These are phyloP conservation scores for Neurospora sp. DNA, from an alignment of 2,329 filamentous ascomycete species.

Conservation along the genomic window DNA sequence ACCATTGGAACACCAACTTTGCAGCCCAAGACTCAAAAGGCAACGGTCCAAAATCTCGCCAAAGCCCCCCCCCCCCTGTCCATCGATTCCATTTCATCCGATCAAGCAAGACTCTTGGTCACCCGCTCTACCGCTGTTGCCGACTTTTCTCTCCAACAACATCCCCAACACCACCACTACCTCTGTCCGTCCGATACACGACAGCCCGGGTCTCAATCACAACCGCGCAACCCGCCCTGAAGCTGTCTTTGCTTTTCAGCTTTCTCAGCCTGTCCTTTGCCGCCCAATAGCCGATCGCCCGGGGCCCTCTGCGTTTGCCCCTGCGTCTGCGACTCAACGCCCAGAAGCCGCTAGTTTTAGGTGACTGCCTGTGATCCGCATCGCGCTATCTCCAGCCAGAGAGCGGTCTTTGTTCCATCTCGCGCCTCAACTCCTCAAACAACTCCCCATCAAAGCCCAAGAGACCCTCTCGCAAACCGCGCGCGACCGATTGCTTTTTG, in stretches of 20 bases:
- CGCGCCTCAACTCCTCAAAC: neutral
- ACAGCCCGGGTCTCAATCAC: neutral
- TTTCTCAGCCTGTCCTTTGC: neutral
- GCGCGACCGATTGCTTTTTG: neutral
- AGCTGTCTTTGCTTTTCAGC: neutral
- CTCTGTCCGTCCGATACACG: neutral
- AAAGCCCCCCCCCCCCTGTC: neutral
- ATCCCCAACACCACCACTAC: neutral
- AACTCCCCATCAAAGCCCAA: neutral
- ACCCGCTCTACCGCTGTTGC: neutral
- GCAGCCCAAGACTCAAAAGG: neutral
- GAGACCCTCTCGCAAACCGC: neutral
- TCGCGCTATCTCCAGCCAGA: neutral
- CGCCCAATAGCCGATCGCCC: neutral
- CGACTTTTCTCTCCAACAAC: neutral
- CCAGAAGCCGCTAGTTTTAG: neutral
- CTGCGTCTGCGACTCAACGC: neutral
- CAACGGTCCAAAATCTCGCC: neutral
- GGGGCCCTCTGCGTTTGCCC: neutral
- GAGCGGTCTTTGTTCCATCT: neutral
- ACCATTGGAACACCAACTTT: neutral
- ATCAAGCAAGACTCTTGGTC: neutral
- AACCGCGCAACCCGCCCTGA: neutral
- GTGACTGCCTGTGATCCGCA: neutral
- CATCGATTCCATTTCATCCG: neutral